Percentiles rank a stretch among this genome's conserved stretches.
phyloP scores from a whole-genome alignment of 2,329 filamentous ascomycete genomes.

The Berkeleyomyces basicola region DNA sequence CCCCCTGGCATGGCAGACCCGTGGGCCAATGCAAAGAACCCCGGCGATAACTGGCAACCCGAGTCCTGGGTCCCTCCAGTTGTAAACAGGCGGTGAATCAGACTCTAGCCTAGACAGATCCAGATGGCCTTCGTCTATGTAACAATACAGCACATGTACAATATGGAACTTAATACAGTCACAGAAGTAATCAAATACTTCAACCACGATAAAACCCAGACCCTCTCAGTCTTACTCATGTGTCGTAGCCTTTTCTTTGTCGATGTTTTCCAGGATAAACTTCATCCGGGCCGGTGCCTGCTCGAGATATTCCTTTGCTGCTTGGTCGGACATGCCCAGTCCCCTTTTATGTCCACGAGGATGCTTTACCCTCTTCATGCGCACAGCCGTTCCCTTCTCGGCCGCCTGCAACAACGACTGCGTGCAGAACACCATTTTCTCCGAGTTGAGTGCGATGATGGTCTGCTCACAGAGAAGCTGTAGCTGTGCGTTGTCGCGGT shows the following conservation, averaged over 20 bases:
- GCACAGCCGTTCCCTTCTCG: conserved; percentile 3
- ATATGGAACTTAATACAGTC: background rate
- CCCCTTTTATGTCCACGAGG: conserved; percentile 22
- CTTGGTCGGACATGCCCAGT: conserved; percentile 22
- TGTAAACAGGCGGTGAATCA: conserved; percentile 18
- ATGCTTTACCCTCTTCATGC: conserved; percentile 28
- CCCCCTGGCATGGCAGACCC: conserved; percentile 28
- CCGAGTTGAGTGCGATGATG: conserved; percentile 3
- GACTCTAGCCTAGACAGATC: background rate
- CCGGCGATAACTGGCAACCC: conserved; percentile 53
- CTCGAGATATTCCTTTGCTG: conserved; percentile 28
- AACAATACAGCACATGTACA: background rate
- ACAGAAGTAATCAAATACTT: background rate
- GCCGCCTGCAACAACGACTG: background rate
- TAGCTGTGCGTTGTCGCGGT: conserved; percentile 56
- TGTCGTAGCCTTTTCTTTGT: background rate
- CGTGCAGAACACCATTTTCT: background rate
- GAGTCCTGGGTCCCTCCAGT: conserved; percentile 39
- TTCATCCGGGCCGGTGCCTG: conserved; percentile 28
- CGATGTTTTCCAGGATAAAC: conserved; percentile 7
- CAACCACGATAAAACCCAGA: background rate
- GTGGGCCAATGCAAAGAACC: conserved; percentile 39
- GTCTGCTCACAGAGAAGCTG: conserved; percentile 45
- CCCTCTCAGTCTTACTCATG: background rate
- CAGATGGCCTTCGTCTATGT: background rate